Base-by-base conservation (phyloP, 257 asterid genomes). In the Orobanche coerulescens region DNA sequence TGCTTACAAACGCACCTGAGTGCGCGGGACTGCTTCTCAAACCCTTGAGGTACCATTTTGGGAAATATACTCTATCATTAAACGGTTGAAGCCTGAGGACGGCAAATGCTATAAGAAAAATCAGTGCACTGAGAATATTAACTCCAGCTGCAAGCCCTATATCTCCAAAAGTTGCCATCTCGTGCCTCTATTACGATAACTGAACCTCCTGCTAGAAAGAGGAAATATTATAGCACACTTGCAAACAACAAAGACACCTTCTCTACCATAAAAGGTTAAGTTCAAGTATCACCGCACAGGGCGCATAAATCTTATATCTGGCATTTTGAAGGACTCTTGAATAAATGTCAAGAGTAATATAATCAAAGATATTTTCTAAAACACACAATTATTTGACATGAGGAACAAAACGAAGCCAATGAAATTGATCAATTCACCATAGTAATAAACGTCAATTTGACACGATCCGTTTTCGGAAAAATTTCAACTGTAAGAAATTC, bases 11-110 rank as follows among this genome's bases (percentile, higher is more conserved):
- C 12, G 84, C 71, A 36, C 95, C 98, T 1, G 96, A 84, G 61
- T 69, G 80, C 48, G 73, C 28, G 23, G 96, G 96, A 62, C 85
- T 86, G 69, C 61, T 66, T 72, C 98, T 82, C 74, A 84, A 66
- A 16, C 96, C 96, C 77, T 77, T 86, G 62, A 92, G 89, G 71
- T 92, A 92, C 96, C 96, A 92, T 80, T 92, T 92, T 14, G 98
- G 98, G 77, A 88, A 92, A 75, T 86, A 92, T 16, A 92, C 95
- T 73, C 98, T 73, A 65, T 92, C 98, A 56, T 92, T 92, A 25
- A 88, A 56, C 1, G 98, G 98, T 78, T 88, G 98, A 57, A 92
- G 82, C 71, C 98, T 78, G 62, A 92, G 86, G 65, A 92, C 31
- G 30, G 95, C 98, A 65, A 92, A 92, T 64, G 94, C 96, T 62